Evolutionary conservation across 2,329 filamentous ascomycete species (phyloP), one percentile per base, ranked within the genome.

Genomic region (Emydomyces testavorans): DNA sequence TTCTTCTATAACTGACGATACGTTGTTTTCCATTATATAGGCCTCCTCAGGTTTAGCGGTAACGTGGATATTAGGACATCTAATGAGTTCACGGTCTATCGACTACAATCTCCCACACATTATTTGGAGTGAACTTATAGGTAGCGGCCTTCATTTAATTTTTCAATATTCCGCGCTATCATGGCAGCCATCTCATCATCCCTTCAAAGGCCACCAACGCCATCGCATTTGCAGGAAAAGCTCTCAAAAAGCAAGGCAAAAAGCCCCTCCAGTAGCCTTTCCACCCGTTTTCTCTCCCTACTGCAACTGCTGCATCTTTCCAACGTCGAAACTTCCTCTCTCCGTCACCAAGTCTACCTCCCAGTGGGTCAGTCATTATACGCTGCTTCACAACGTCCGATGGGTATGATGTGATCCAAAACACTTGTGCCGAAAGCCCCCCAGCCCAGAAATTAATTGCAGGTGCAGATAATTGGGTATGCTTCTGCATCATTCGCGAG

Each of bases 401-500:
- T 1, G 92, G 90, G 62, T 96, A 96, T 54, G 83, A 85, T 15
- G 84, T 86, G 36, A 94, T 65, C 92, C 92, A 98, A 63, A 95
- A 98, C 13, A 94, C 70, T 71, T 98, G 92, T 0, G 92, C 92
- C 40, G 83, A 89, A 44, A 96, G 69, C 0, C 92, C 92, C 2
- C 92, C 92, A 0, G 92, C 90, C 90, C 90, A 96, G 71, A 98
- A 98, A 63, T 96, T 96, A 60, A 96, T 75, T 1, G 81, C 81
- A 0, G 92, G 87, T 0, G 79, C 78, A 46, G 83, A 83, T 46
- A 95, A 69, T 10, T 57, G 66, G 2, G 89, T 94, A 57, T 79
- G 71, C 15, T 77, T 66, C 47, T 77, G 71, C 61, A 96, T 71
- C 50, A 74, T 68, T 18, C 78, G 74, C 4, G 85, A 85, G 56